Evolutionary conservation across 805 yeast genomes (phyloP).

Genomic region (Kuraishia capsulata): DNA sequence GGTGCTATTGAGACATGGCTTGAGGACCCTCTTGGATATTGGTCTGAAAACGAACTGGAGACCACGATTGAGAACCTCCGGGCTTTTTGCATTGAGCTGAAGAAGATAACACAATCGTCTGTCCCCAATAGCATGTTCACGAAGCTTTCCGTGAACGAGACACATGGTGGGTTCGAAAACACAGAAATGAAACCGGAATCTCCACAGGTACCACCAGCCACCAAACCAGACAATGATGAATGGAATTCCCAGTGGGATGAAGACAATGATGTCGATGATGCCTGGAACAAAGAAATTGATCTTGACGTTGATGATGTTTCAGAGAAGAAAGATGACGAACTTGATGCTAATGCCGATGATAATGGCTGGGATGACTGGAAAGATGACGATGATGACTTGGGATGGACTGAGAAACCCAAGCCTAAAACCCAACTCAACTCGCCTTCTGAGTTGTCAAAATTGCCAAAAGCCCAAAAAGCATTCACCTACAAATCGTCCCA

Average conservation of each 20-base stretch:
- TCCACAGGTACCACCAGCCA: not conserved
- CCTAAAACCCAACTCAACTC: not conserved
- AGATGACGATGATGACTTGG: not conserved
- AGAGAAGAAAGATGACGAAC: not conserved
- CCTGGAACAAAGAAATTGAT: slow-evolving; percentile 1
- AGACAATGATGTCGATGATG: not conserved
- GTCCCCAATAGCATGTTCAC: not conserved
- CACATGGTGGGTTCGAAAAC: not conserved
- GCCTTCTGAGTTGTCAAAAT: not conserved
- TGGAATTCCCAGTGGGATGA: slow-evolving; percentile 2
- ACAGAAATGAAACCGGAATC: not conserved
- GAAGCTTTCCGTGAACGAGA: not conserved
- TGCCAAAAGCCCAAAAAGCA: not conserved
- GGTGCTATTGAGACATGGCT: slow-evolving; percentile 2
- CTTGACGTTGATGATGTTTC: not conserved
- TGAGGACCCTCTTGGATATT: slow-evolving; percentile 2
- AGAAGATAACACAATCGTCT: no score
- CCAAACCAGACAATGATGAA: not conserved
- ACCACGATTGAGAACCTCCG: not conserved
- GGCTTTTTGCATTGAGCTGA: not conserved
- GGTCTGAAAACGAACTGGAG: slow-evolving; percentile 2
- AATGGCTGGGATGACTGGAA: slow-evolving; percentile 1
- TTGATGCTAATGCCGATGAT: not conserved
- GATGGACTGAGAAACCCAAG: not conserved
- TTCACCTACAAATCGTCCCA: not conserved